Base-by-base conservation (phyloP, 2,329 filamentous ascomycete species). In the Hymenoscyphus linearis region DNA sequence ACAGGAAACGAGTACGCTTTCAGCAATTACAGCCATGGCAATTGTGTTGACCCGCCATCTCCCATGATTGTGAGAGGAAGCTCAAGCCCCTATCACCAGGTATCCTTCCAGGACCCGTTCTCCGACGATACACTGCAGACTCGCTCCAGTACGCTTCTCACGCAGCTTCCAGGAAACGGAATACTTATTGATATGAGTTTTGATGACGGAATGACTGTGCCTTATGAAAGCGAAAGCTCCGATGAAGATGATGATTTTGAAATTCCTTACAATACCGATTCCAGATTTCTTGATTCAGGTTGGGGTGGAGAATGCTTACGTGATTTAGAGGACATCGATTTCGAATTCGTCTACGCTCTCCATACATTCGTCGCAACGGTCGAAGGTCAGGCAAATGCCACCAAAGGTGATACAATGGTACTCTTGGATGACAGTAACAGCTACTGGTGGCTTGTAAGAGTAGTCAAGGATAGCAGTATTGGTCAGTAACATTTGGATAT, bases 361-460 rank as follows among this genome's bases (percentile, higher is more conserved):
- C 95, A 98, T 75, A 99, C 93, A 2, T 99, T 99, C 72, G 90
- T 97, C 66, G 95, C 95, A 31, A 98, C 95, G 0, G 95, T 99
- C 55, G 95, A 99, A 77, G 95, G 95, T 31, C 95, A 99, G 76
- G 95, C 95, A 65, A 99, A 98, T 79, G 95, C 95, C 62, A 96
- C 91, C 36, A 99, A 99, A 77, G 95, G 95, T 57, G 95, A 99
- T 73, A 98, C 93, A 14, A 99, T 99, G 95, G 93, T 98, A 59
- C 81, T 99, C 66, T 84, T 99, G 25, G 95, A 99, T 72, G 95
- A 99, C 71, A 98, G 92, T 78, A 99, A 99, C 78, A 98, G 93
- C 77, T 99, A 99, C 76, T 99, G 95, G 95, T 99, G 95, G 95
- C 84, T 99, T 64, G 95, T 99, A 14, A 85, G 93, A 66, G 90